These are phyloP conservation scores for Calendula officinalis DNA, from an alignment of 129 eudicot species.

Conservation along the genomic window DNA sequence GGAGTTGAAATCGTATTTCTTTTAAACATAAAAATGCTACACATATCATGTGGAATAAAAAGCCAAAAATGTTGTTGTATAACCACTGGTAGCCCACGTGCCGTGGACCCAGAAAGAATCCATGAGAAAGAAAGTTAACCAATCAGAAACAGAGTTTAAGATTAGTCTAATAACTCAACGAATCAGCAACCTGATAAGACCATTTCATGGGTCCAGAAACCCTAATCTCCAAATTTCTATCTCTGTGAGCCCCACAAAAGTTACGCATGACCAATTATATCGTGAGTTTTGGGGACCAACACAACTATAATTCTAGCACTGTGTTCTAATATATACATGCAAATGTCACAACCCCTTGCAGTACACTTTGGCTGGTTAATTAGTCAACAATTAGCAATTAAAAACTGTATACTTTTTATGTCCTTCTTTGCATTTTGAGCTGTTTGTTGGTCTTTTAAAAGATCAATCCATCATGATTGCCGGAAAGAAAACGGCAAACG, in stretches of 20 bases:
- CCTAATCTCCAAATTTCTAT: constrained; percentile 33
- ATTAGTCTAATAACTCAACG: constrained; percentile 45
- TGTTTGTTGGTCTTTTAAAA: not conserved
- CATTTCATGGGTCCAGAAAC: constrained; percentile 26
- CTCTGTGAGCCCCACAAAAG: constrained; percentile 27
- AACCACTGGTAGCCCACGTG: constrained; percentile 29
- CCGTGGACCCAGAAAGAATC: constrained; percentile 54
- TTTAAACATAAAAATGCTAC: not conserved
- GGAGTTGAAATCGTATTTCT: not conserved
- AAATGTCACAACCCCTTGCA: constrained; percentile 12
- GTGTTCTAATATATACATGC: constrained; percentile 21
- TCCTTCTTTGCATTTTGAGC: constrained; percentile 1
- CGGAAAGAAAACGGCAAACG: constrained; percentile 54
- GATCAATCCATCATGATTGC: constrained; percentile 24
- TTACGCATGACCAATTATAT: constrained; percentile 33
- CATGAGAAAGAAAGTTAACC: constrained; percentile 32
- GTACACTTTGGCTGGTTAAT: constrained; percentile 13
- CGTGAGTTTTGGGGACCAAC: constrained; percentile 40
- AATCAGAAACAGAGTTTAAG: constrained; percentile 44
- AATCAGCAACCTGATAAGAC: constrained; percentile 49
- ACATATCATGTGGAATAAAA: not conserved
- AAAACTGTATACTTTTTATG: not conserved
- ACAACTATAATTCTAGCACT: constrained; percentile 24
- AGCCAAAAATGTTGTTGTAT: constrained; percentile 12
- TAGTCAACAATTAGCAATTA: not conserved